Percentiles rank a stretch among this genome's conserved stretches.
Evolutionary conservation across 1,284 basidiomycete genomes (phyloP).

Genomic region (Somion occarium): DNA sequence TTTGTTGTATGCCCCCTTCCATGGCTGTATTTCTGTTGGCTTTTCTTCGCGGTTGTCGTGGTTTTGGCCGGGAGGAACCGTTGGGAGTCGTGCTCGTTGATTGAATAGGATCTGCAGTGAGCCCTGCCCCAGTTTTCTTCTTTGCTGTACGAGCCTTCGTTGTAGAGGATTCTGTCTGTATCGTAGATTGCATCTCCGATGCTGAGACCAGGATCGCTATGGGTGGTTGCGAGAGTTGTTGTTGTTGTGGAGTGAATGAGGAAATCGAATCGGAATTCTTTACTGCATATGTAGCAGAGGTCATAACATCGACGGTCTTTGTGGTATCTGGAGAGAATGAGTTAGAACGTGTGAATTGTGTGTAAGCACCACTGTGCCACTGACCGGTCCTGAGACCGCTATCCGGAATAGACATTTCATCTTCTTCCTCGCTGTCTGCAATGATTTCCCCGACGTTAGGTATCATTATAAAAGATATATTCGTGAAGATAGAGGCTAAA

Average conservation of each 20-base stretch:
- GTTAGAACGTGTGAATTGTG: too few relatives aligned
- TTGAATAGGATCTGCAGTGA: conserved; percentile 11
- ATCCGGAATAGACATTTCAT: background rate
- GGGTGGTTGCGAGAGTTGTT: conserved; percentile 9
- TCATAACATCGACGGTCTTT: too few relatives aligned
- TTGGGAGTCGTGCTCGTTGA: conserved; percentile 3
- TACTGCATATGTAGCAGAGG: too few relatives aligned
- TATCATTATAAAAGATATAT: background rate
- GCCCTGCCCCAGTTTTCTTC: background rate
- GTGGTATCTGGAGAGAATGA: too few relatives aligned
- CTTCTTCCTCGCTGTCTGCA: conserved; percentile 11
- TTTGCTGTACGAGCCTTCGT: background rate
- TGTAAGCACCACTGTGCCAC: too few relatives aligned
- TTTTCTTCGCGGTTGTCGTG: background rate
- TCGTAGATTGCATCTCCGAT: background rate
- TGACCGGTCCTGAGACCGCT: too few relatives aligned
- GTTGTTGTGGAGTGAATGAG: background rate
- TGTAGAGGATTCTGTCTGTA: background rate
- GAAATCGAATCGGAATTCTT: too few relatives aligned
- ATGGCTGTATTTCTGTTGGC: background rate
- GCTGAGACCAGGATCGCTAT: conserved; percentile 12
- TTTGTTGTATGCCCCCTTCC: background rate
- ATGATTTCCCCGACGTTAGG: conserved; percentile 1
- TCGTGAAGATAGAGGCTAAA: background rate
- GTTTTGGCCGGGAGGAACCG: background rate